phyloP scores from a whole-genome alignment of 495 filamentous ascomycete genomes.

The Astrocystis sublimbata region DNA sequence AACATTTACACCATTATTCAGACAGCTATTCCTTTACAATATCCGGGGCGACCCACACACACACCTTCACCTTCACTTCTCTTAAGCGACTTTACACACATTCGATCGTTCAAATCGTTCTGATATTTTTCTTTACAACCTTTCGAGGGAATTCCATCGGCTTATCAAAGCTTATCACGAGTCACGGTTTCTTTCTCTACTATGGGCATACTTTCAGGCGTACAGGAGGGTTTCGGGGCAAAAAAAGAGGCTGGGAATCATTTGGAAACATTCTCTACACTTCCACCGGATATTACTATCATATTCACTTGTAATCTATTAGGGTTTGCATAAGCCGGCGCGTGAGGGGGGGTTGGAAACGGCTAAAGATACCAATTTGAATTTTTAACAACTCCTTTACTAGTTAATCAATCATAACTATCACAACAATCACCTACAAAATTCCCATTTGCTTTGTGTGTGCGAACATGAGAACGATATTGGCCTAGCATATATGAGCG shows the following conservation, averaged over 20 bases:
- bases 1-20: not conserved
- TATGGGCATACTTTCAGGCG: not conserved
- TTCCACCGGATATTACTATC: conserved; percentile 4
- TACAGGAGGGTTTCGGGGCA: not conserved
- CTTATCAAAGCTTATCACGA: not conserved
- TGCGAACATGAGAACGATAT: not conserved
- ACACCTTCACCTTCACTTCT: too few relatives aligned
- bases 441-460: too few relatives aligned
- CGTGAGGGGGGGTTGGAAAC: conserved; percentile 1
- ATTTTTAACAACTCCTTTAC: not conserved
- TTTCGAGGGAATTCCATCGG: not conserved
- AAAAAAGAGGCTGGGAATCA: not conserved
- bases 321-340: conserved; percentile 15
- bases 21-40: not conserved
- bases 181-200: conserved; percentile 5
- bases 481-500: too few relatives aligned
- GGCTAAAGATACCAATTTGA: conserved; percentile 16
- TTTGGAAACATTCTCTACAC: conserved; percentile 14
- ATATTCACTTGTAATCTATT: conserved; percentile 14
- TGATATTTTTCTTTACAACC: not conserved
- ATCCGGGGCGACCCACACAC: not conserved
- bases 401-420: too few relatives aligned
- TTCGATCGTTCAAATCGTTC: not conserved
- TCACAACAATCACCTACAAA: too few relatives aligned
- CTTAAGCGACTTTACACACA: not conserved